phyloP scores from a whole-genome alignment of 345 rosid genomes.

The Citrus reticulata region DNA sequence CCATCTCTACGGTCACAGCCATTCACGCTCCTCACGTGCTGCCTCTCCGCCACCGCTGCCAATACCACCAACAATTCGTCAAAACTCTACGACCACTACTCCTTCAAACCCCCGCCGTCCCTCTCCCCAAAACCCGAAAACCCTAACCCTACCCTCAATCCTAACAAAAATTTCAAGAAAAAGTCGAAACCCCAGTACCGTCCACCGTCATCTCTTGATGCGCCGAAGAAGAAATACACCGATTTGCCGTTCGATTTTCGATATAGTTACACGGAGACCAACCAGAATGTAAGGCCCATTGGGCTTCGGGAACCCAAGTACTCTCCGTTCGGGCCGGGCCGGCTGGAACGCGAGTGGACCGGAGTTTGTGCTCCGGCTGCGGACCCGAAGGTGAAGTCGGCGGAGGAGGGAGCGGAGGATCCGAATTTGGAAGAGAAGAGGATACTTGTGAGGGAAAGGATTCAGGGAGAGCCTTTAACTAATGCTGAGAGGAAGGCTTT shows the following conservation, averaged over 20 bases:
- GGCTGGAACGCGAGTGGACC: conserved; percentile 76
- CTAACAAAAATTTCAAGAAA: conserved; percentile 16
- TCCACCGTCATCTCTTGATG: conserved; percentile 83
- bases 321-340: conserved; percentile 88
- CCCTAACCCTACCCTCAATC: conserved; percentile 10
- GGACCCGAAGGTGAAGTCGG: conserved; percentile 52
- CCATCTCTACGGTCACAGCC: conserved; percentile 10
- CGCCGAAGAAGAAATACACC: conserved; percentile 44
- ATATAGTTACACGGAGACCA: conserved; percentile 86
- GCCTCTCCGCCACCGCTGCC: conserved; percentile 25
- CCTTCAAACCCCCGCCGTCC: conserved; percentile 65
- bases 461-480: conserved; percentile 63
- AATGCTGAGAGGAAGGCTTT: conserved; percentile 78
- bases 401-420: conserved; percentile 57
- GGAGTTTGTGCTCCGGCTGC: conserved; percentile 88
- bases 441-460: conserved; percentile 45
- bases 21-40: conserved; percentile 36
- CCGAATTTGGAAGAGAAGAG: conserved; percentile 77
- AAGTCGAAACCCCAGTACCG: conserved; percentile 66
- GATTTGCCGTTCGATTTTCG: conserved; percentile 84
- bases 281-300: conserved; percentile 60
- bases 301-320: conserved; percentile 94
- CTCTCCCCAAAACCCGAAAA: conserved; percentile 37
- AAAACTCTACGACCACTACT: conserved; percentile 67
- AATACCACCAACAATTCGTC: conserved; percentile 32